Conservation (phyloP, 208 protist genomes). For the Leishmania turanica region DNA sequence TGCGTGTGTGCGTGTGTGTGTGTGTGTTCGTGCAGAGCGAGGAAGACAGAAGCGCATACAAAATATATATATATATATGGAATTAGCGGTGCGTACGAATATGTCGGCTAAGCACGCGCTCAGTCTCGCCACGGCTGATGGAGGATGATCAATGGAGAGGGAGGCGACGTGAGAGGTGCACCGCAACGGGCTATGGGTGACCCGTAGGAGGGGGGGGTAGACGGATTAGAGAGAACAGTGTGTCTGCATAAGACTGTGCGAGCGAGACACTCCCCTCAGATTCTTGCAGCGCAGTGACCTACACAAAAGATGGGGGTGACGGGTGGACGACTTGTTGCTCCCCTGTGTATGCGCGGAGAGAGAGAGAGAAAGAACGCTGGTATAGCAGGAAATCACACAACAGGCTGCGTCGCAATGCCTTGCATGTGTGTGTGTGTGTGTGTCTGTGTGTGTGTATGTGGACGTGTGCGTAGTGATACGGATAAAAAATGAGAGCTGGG, state of each 20-base stretch:
- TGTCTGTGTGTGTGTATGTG: no score
- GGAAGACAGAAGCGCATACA: no score
- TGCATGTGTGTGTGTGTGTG: no score
- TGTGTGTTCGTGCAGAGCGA: neutral
- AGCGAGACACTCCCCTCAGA: neutral
- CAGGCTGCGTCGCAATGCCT: no score
- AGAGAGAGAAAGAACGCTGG: neutral
- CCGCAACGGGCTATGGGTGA: neutral
- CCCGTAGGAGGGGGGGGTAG: neutral
- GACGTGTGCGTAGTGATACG: no score
- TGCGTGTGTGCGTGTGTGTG: neutral
- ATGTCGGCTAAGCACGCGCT: neutral
- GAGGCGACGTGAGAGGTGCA: neutral
- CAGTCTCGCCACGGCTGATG: neutral
- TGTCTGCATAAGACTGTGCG: neutral
- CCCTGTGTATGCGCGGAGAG: neutral
- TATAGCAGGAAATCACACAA: neutral
- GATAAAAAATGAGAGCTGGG: no score
- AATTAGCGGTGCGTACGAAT: neutral
- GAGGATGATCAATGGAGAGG: neutral
- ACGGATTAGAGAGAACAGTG: neutral
- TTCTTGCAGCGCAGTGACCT: neutral
- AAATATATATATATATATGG: neutral
- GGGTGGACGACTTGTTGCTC: no score
- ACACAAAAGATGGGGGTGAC: neutral